These are phyloP conservation scores for Drechslerella coelobrocha DNA, from an alignment of 2,329 filamentous ascomycete species.

Conservation along the genomic window DNA sequence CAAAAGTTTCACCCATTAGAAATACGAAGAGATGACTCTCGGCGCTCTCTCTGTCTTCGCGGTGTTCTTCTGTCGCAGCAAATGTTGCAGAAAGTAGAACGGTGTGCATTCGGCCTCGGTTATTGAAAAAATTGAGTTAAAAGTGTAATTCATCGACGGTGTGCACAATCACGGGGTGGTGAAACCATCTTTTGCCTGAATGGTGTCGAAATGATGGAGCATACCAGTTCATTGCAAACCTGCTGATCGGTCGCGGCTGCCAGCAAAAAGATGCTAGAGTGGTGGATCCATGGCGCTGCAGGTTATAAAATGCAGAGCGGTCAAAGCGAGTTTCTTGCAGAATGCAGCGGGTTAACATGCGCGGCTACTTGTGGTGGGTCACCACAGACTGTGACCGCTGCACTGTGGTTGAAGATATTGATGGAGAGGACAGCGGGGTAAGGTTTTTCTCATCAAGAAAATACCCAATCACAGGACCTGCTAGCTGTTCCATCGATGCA, in stretches of 20 bases:
- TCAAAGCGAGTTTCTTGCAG: conserved; percentile 44
- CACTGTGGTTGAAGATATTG: too few relatives aligned
- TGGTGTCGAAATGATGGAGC: conserved; percentile 2
- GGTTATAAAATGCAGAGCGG: conserved; percentile 45
- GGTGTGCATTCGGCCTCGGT: too few relatives aligned
- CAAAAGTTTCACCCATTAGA: conserved; percentile 24
- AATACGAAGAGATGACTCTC: conserved; percentile 12
- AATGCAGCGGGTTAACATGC: conserved; percentile 9
- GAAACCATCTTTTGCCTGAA: conserved; percentile 29
- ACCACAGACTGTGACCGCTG: too few relatives aligned
- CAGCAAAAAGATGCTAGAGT: neutral
- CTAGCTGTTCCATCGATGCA: neutral
- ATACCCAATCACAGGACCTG: too few relatives aligned
- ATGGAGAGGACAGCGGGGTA: too few relatives aligned
- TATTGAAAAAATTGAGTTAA: too few relatives aligned
- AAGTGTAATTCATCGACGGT: too few relatives aligned
- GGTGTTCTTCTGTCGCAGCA: too few relatives aligned
- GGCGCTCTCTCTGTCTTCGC: neutral
- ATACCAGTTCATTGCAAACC: neutral
- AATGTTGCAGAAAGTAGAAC: too few relatives aligned
- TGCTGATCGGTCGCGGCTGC: conserved; percentile 6
- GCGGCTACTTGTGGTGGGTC: neutral
- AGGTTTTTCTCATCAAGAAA: too few relatives aligned
- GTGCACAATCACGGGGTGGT: too few relatives aligned
- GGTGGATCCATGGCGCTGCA: neutral